These are phyloP conservation scores for Candida ortonii DNA, from an alignment of 805 yeast genomes.

Conservation along the genomic window DNA sequence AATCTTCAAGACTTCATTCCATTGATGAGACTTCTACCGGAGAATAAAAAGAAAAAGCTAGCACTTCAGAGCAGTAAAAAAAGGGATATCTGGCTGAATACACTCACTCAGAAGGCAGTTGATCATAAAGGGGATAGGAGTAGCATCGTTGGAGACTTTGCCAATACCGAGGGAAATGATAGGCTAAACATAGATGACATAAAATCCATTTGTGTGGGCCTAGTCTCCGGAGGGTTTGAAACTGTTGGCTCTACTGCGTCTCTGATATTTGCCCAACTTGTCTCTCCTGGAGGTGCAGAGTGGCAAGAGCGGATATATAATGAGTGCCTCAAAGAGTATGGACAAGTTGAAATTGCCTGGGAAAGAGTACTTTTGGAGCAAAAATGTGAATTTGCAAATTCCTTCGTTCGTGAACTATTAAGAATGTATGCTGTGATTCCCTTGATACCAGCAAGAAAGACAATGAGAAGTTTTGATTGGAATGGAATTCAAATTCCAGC, in stretches of 20 bases:
- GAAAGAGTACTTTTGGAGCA: slow-evolving; percentile 18
- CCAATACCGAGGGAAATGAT: slow-evolving; percentile 28
- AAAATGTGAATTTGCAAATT: slow-evolving; percentile 19
- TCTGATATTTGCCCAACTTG: slow-evolving; percentile 18
- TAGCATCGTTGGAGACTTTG: slow-evolving; percentile 35
- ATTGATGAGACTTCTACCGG: slow-evolving; percentile 30
- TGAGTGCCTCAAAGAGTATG: slow-evolving; percentile 15
- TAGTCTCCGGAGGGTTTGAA: slow-evolving; percentile 26
- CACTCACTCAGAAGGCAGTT: slow-evolving; percentile 28
- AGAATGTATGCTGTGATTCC: slow-evolving; percentile 26
- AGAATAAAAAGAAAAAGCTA: slow-evolving; percentile 25
- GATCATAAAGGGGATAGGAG: slow-evolving; percentile 25
- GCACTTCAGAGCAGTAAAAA: slow-evolving; percentile 29
- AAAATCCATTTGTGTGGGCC: slow-evolving; percentile 24
- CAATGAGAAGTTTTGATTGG: slow-evolving; percentile 16
- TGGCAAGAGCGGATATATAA: slow-evolving; percentile 22
- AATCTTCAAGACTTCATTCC: slow-evolving; percentile 39
- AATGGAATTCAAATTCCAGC: slow-evolving; percentile 16
- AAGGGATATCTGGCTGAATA: slow-evolving; percentile 33
- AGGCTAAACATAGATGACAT: slow-evolving; percentile 21
- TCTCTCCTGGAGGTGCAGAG: slow-evolving; percentile 10
- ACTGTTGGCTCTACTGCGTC: slow-evolving; percentile 22
- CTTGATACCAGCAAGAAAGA: slow-evolving; percentile 24
- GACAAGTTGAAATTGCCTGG: slow-evolving; percentile 19
- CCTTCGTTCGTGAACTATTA: slow-evolving; percentile 20